phyloP scores from a whole-genome alignment of 1,284 basidiomycete species.

The Fomitopsis palustris region DNA sequence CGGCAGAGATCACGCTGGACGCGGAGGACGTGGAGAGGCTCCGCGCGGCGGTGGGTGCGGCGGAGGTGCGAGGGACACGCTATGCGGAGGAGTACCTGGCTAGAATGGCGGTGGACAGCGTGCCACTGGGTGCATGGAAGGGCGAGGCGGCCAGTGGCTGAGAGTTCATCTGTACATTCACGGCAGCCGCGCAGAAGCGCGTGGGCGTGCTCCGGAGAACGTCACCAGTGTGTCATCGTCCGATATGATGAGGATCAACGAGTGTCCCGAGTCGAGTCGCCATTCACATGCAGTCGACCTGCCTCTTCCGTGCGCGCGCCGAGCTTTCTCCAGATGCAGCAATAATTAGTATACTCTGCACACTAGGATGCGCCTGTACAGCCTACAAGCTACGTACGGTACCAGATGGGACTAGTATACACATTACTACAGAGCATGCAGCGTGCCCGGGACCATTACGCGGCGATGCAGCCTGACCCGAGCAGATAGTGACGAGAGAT shows the following conservation, averaged over 20 bases:
- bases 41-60: slow-evolving; percentile 1
- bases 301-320: neutral
- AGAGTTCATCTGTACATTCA: neutral
- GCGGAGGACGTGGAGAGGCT: neutral
- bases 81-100: neutral
- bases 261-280: neutral
- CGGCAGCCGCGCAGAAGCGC: no score
- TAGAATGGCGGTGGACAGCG: neutral
- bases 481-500: slow-evolving; percentile 5
- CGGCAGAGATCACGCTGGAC: neutral
- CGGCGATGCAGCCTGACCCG: neutral
- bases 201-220: neutral
- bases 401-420: slow-evolving; percentile 5
- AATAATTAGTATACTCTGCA: neutral
- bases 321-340: slow-evolving; percentile 1
- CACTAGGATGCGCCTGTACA: neutral
- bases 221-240: neutral
- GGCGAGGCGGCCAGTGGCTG: neutral
- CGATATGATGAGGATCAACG: slow-evolving; percentile 3
- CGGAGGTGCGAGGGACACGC: slow-evolving; percentile 11
- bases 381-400: slow-evolving; percentile 7
- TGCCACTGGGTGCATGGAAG: neutral
- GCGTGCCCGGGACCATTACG: slow-evolving; percentile 4
- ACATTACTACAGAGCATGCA: slow-evolving; percentile 12
- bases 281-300: no score